These are phyloP conservation scores for Astrephomene gubernaculifera DNA, from an alignment of 139 green algal genomes.

Conservation along the genomic window DNA sequence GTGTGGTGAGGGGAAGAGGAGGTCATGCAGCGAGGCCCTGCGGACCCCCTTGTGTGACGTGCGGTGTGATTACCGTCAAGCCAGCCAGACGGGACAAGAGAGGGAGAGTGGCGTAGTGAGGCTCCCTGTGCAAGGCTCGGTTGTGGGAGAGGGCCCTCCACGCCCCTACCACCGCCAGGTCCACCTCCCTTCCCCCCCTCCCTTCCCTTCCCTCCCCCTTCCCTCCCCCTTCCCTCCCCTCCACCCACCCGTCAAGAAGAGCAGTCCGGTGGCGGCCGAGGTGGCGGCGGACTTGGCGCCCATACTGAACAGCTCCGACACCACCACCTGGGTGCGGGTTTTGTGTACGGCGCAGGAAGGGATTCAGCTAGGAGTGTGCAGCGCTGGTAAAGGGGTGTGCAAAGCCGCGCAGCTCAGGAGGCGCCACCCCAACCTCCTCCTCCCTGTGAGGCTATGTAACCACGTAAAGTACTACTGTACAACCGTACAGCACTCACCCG, in stretches of 20 bases:
- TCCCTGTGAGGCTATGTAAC: too few relatives aligned
- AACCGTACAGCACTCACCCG: neutral
- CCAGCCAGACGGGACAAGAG: too few relatives aligned
- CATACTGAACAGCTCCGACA: conserved; percentile 86
- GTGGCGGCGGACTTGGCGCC: conserved; percentile 67
- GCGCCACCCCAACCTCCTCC: too few relatives aligned
- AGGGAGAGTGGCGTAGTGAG: neutral
- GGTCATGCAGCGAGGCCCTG: neutral
- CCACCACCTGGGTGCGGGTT: conserved; percentile 75
- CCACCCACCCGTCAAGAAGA: conserved; percentile 73
- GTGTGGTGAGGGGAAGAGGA: neutral
- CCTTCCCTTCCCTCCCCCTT: too few relatives aligned
- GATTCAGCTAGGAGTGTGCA: neutral
- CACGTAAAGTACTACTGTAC: neutral
- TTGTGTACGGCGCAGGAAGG: neutral
- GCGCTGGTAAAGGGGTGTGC: neutral
- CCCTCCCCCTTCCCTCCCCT: neutral
- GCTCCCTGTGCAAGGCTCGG: neutral
- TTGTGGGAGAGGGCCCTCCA: neutral
- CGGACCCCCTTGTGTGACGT: too few relatives aligned
- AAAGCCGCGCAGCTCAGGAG: neutral
- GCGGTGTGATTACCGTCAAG: too few relatives aligned
- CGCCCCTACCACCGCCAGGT: neutral
- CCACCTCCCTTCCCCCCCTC: neutral
- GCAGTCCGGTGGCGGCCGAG: conserved; percentile 67